Base-by-base conservation (phyloP, 1,139 yeast genomes). In the Taphrina deformans region DNA sequence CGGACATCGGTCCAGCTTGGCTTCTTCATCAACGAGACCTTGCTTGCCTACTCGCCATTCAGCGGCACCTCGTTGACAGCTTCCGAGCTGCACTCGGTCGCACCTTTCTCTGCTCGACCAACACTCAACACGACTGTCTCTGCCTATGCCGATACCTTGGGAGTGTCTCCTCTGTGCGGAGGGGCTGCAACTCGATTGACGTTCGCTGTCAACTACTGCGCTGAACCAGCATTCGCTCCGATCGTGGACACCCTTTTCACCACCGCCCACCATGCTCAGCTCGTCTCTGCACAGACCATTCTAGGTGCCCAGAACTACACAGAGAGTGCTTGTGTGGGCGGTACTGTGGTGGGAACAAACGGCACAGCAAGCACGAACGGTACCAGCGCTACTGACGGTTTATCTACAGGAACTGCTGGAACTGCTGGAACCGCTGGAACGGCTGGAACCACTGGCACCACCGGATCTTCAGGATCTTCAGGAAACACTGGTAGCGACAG, bases 71-170 rank as follows among this genome's bases (percentile, higher is more conserved):
- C 24, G n/a, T 44, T 44, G 27, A 44, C 48, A 21, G 48, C 27
- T 21, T 44, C 48, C n/a, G 48, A 44, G 26, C 48, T 44, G 48
- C 48, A 44, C 27, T 44, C 48, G n/a, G 48, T 44, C 12, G 48
- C 48, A 44, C 48, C 48, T 21, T 44, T 44, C 48, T 44, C 48
- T 10, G 27, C 21, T 21, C 12, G 10, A 21, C 48, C 48, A 21
- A 23, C 2, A 21, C 48, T 44, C 7, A 44, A 44, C 48, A 44
- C 48, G 27, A 44, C 48, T 10, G 48, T 44, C 27, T 44, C 48
- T 44, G 48, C 48, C 26, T 44, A 44, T 44, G 48, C 48, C 7
- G 48, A 44, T 21, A 9, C 27, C n/a, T n/a, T 44, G 1, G 9
- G 14, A 9, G 27, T 44, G 12, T 44, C 48, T 5, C 48, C 48